Evolutionary conservation across 73 alveolate species (phyloP).

Genomic region (Paramecium pentaurelia): DNA sequence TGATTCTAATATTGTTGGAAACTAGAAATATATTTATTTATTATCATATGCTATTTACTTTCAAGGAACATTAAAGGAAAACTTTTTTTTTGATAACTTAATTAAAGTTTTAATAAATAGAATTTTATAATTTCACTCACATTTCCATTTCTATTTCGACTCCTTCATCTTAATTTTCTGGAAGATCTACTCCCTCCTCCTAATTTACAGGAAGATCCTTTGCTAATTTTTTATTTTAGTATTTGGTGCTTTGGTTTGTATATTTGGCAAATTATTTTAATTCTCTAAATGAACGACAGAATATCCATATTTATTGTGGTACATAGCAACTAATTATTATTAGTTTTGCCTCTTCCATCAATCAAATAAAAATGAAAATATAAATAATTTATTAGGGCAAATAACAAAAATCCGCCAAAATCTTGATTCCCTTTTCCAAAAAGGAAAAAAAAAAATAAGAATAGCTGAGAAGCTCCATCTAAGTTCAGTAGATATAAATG

Average conservation of each 20-base stretch:
- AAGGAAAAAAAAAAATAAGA: background rate
- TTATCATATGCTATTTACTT: too few relatives aligned
- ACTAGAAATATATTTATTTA: too few relatives aligned
- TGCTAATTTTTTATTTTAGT: background rate
- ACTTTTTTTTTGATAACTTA: background rate
- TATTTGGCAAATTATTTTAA: background rate
- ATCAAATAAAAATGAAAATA: background rate
- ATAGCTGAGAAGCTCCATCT: conserved; percentile 29
- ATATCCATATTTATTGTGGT: background rate
- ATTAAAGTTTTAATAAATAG: background rate
- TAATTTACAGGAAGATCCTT: background rate
- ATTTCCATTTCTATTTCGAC: background rate
- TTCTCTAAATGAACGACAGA: background rate
- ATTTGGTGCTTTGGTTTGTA: background rate
- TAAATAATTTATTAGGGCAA: background rate
- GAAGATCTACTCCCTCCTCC: background rate
- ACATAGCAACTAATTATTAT: background rate
- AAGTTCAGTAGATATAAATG: background rate
- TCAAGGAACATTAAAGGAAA: too few relatives aligned
- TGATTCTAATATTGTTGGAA: background rate
- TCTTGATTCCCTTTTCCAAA: background rate
- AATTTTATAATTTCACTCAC: background rate
- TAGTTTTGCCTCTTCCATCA: conserved; percentile 11
- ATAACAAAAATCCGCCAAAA: background rate
- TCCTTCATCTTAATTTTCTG: background rate